Evolutionary conservation across 139 green algal species (phyloP), one percentile per base, ranked within the genome.

Genomic region (Micractinium conductrix): DNA sequence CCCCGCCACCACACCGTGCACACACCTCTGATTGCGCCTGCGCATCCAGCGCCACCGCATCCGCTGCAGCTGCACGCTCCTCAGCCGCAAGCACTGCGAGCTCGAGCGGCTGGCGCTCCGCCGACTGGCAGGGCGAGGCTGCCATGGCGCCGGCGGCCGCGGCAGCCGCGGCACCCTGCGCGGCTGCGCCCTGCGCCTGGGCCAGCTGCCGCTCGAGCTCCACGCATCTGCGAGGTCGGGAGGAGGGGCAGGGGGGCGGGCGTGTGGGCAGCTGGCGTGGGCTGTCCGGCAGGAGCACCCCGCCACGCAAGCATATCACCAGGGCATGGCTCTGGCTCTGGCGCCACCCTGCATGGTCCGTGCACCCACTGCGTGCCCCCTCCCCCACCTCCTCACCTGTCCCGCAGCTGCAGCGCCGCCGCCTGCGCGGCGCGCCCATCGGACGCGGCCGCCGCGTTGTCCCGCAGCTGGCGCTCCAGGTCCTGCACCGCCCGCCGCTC

Each of bases 401-500:
- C 45, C 7, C 67, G 80, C 65, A 85, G 80, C 80, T 72, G 67
- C 26, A 50, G 33, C 24, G 67, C 67, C 16, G 45, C 45, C 48
- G 53, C 45, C 44, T 53, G 28, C 28, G 80, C 80, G 22, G 45
- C 60, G 12, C 80, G 67, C 44, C 48, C 67, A 16, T 67, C 76
- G 44, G 50, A 35, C 10, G 62, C 60, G 10, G 65, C 76, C 40
- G 43, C 48, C 21, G 82, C 69, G 45, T 70, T 84, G 58, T 90
- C 87, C 3, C 73, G 48, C 44, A 88, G 72, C 76, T 91, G 79
- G 14, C 86, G 83, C 84, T 92, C 81, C 16, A 89, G 63, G 43
- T 87, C 85, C 79, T 88, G 80, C 67, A 45, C 83, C 21, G 87
- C 62, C 22, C 86, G 84, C 35, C 91, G 80, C 65, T 91, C 86